These are phyloP conservation scores for Ambrosia artemisiifolia DNA, from an alignment of 129 eudicot genomes.

Conservation along the genomic window DNA sequence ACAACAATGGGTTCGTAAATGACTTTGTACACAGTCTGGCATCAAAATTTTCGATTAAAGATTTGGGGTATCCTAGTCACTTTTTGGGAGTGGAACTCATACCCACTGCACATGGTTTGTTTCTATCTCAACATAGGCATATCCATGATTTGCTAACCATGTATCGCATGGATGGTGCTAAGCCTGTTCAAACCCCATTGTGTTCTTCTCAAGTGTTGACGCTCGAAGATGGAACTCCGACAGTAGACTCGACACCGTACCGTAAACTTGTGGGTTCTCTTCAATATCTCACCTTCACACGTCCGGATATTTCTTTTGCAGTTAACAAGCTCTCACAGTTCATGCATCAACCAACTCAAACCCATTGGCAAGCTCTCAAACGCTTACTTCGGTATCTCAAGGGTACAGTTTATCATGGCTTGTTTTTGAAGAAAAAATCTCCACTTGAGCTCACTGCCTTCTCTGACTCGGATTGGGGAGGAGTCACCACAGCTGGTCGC, in stretches of 20 bases:
- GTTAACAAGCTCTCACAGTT: not conserved
- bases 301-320: not conserved
- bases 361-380: not conserved
- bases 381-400: not conserved
- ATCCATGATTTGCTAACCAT: not conserved
- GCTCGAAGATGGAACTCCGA: not conserved
- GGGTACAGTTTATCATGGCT: not conserved
- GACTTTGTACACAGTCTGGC: not conserved
- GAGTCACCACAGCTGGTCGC: not conserved
- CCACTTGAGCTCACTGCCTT: too few species aligned
- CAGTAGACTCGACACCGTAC: not conserved
- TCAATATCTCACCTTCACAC: not conserved
- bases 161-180: not conserved
- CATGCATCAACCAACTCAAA: not conserved
- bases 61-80: slow-evolving; percentile 10
- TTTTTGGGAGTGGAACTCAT: slow-evolving; percentile 6
- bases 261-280: not conserved
- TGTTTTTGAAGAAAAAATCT: too few species aligned
- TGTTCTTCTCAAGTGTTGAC: not conserved
- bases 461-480: slow-evolving; percentile 1
- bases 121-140: slow-evolving; percentile 1
- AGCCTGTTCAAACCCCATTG: not conserved
- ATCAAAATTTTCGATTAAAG: not conserved
- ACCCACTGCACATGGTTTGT: not conserved
- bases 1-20: not conserved